Base-by-base conservation (phyloP, 2,329 filamentous ascomycete genomes). In the Proliferodiscus dingleyae region DNA sequence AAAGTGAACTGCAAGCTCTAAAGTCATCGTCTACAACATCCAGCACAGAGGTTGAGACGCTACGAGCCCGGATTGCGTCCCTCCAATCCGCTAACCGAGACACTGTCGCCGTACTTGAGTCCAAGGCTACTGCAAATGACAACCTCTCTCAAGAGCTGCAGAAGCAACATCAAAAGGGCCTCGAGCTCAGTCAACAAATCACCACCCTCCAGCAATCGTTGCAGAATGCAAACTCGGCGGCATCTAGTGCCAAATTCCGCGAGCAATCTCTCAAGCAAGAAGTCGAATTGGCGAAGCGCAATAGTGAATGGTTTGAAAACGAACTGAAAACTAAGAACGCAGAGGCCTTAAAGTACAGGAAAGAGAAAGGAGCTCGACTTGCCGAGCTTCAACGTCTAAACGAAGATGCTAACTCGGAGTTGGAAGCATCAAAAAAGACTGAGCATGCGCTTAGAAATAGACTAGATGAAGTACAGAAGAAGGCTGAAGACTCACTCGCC, bases 71-170 rank as follows among this genome's bases (percentile, higher is more conserved):
- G 57, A 89, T 98, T 59, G 73, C 84, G 39, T 87, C 88, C 0
- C 80, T 98, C 2, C 90, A 98, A 67, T 83, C 87, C 0, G 93
- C 91, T 5, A 97, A 95, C 63, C 85, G 93, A 51, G 91, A 96
- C 53, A 91, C 89, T 11, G 70, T 97, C 4, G 83, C 87, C 33
- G 81, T 96, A 26, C 83, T 97, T 51, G 91, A 97, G 61, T 85
- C 88, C 15, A 96, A 96, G 68, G 88, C 87, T 44, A 81, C 81
- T 8, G 87, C 89, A 29, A 89, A 96, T 63, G 87, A 95, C 56
- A 83, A 83, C 49, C 76, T 98, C 2, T 83, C 88, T 4, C 83
- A 89, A 47, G 93, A 98, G 59, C 77, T 98, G 16, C 84, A 89
- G 32, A 80, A 85, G 41, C 89, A 95, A 59, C 91, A 97, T 62